Evolutionary conservation across 495 filamentous ascomycete species (phyloP).

Genomic region (Astrocystis sublimbata): DNA sequence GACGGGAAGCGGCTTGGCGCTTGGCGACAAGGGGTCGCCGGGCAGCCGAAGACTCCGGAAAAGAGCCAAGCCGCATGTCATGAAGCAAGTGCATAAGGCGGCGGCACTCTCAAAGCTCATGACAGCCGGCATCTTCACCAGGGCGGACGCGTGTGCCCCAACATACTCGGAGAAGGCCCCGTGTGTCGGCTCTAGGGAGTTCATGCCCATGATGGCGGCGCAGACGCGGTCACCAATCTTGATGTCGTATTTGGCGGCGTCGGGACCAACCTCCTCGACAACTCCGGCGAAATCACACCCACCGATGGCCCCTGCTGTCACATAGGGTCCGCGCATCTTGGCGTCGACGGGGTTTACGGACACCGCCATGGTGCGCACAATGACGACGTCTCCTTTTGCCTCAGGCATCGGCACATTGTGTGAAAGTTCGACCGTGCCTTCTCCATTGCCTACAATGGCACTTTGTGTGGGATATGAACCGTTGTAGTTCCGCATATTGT

Average conservation of each 20-base stretch:
- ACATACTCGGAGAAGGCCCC: neutral
- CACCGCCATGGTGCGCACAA: constrained; percentile 30
- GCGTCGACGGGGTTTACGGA: constrained; percentile 49
- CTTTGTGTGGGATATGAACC: too few relatives aligned
- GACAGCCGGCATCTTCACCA: neutral
- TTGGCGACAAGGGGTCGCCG: constrained; percentile 24
- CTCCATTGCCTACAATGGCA: neutral
- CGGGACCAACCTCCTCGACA: constrained; percentile 37
- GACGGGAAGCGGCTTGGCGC: constrained; percentile 21
- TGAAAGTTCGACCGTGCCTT: neutral
- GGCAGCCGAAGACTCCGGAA: constrained; percentile 39
- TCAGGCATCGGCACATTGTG: neutral
- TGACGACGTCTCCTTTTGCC: too few relatives aligned
- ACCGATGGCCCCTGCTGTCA: constrained; percentile 35
- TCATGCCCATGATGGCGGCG: neutral
- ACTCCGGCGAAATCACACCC: constrained; percentile 48
- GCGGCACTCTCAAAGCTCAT: constrained; percentile 34
- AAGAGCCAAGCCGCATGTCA: constrained; percentile 39
- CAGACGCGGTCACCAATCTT: neutral
- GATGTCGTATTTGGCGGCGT: neutral
- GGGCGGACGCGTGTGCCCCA: neutral
- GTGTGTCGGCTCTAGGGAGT: neutral
- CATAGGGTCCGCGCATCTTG: constrained; percentile 42
- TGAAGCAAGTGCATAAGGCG: constrained; percentile 26
- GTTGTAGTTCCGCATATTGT: too few relatives aligned